Percentiles rank a stretch among this genome's conserved stretches.
These are phyloP conservation scores for Paratinospora sagittata DNA, from an alignment of 164 flowering plant genomes.

Conservation along the genomic window DNA sequence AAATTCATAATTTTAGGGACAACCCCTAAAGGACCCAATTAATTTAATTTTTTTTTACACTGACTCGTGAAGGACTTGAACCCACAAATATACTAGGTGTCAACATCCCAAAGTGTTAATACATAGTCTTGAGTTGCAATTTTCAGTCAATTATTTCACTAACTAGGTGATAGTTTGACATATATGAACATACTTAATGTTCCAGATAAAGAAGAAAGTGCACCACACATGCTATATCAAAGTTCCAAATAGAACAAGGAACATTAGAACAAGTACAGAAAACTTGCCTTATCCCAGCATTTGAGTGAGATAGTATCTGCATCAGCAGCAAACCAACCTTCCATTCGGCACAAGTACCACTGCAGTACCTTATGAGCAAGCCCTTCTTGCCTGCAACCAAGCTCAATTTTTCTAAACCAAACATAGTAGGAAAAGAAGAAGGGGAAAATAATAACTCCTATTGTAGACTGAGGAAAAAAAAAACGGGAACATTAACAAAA, in stretches of 20 bases:
- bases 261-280: not conserved
- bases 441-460: not conserved
- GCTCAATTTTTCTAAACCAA: not conserved
- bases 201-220: not conserved
- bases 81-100: not conserved
- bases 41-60: no score
- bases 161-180: not conserved
- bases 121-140: no score
- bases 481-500: slow-evolving; percentile 9
- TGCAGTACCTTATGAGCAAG: slow-evolving; percentile 81
- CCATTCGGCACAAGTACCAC: no score
- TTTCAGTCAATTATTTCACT: not conserved
- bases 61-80: not conserved
- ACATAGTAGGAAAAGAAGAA: not conserved
- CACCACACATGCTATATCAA: not conserved
- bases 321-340: slow-evolving; percentile 99
- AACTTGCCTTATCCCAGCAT: slow-evolving; percentile 81
- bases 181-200: not conserved
- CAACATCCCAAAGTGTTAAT: not conserved
- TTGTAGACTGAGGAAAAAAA: not conserved
- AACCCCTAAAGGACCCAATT: no score
- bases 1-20: no score
- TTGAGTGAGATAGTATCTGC: slow-evolving; percentile 83
- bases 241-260: not conserved
- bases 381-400: slow-evolving; percentile 68